These are phyloP conservation scores for Phaeophleospora eucalypticola DNA, from an alignment of 2,329 filamentous ascomycete species.

Conservation along the genomic window DNA sequence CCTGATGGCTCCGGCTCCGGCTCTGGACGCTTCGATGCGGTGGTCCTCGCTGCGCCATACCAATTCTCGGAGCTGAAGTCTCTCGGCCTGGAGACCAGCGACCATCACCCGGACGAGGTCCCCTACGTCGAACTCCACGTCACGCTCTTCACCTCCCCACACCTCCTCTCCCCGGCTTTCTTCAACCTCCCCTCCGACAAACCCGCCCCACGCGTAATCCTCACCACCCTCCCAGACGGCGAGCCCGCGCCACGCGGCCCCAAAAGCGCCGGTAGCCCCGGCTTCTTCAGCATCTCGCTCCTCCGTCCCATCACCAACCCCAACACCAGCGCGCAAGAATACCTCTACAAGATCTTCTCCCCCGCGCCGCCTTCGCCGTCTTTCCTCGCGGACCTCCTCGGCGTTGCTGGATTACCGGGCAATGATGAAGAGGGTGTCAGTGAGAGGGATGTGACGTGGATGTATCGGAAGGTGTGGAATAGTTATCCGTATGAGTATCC, in stretches of 20 bases:
- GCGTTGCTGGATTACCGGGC: constrained; percentile 16
- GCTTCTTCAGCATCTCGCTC: constrained; percentile 83
- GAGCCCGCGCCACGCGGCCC: constrained; percentile 49
- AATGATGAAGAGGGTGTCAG: constrained; percentile 30
- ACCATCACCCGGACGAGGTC: constrained; percentile 65
- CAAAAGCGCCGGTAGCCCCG: constrained; percentile 63
- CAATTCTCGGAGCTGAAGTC: constrained; percentile 68
- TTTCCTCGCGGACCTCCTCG: constrained; percentile 50
- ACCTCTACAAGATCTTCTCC: constrained; percentile 66
- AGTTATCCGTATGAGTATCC: constrained; percentile 84
- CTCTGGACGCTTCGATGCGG: constrained; percentile 41
- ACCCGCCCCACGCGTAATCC: constrained; percentile 65
- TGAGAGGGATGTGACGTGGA: constrained; percentile 63
- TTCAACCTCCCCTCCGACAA: constrained; percentile 63
- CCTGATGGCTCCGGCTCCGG: constrained; percentile 4
- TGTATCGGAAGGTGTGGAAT: constrained; percentile 71
- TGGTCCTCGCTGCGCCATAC: constrained; percentile 78
- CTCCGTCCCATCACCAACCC: constrained; percentile 60
- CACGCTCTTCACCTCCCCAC: constrained; percentile 78
- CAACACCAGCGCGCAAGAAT: constrained; percentile 39
- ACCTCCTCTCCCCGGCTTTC: constrained; percentile 64
- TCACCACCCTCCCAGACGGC: constrained; percentile 71
- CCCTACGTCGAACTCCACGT: constrained; percentile 85
- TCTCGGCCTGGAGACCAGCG: constrained; percentile 36
- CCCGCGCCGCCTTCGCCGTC: constrained; percentile 44